These are phyloP conservation scores for Apophysomyces ossiformis DNA, from an alignment of 371 early-diverging fungal species.

Conservation along the genomic window DNA sequence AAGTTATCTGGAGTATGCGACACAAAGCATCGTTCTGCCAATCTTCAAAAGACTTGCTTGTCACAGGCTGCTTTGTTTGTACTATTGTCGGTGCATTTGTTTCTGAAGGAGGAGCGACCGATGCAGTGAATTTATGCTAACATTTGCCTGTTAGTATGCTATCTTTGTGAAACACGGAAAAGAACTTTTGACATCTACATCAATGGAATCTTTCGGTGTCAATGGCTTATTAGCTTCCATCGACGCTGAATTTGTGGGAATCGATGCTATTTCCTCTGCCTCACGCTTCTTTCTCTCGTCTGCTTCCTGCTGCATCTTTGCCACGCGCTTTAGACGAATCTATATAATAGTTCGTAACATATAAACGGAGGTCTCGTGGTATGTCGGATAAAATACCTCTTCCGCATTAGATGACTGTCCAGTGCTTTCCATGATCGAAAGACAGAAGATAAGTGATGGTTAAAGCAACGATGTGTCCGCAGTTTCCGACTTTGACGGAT, in stretches of 20 bases:
- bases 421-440: constrained; percentile 10
- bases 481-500: not conserved
- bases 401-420: constrained; percentile 29
- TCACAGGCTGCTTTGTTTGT: constrained; percentile 33
- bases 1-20: constrained; percentile 80
- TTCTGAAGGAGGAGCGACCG: not conserved
- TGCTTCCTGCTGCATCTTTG: constrained; percentile 60
- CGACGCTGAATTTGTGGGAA: constrained; percentile 1
- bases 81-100: constrained; percentile 18
- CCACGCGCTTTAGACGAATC: constrained; percentile 76
- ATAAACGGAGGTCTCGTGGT: not conserved
- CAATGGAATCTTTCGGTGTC: constrained; percentile 3
- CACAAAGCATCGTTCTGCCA: constrained; percentile 89
- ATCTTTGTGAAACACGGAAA: not conserved
- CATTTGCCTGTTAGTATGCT: not conserved
- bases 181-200: not conserved
- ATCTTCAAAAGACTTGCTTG: constrained; percentile 65
- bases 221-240: not conserved
- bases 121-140: constrained; percentile 1
- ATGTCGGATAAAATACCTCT: constrained; percentile 14
- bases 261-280: constrained; percentile 12
- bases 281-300: constrained; percentile 27
- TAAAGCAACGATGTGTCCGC: not conserved
- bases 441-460: not conserved
- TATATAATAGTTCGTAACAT: constrained; percentile 25